Percentiles rank a stretch among this genome's conserved stretches.
Conservation (phyloP, 805 yeast species). For the Saccharomyces eubayanus region DNA sequence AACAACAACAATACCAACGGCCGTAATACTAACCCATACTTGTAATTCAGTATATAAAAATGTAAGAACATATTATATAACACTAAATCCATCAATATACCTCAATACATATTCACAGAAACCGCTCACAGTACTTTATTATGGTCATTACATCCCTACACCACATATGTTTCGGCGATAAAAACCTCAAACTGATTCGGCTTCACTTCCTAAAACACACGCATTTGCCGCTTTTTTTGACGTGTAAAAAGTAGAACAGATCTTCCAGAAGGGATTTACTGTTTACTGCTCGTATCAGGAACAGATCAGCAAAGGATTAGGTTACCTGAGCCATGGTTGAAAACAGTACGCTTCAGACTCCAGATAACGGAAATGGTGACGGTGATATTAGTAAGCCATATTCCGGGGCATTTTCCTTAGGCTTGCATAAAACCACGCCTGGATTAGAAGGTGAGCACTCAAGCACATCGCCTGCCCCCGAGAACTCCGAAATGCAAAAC, state of each 20-base stretch:
- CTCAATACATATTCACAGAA: neutral
- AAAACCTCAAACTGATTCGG: neutral
- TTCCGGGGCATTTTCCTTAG: neutral
- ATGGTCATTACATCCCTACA: neutral
- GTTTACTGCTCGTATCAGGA: neutral
- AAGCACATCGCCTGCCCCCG: conserved; percentile 1
- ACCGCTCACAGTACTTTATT: neutral
- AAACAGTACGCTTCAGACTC: neutral
- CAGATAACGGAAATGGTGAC: neutral
- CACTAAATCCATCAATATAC: neutral
- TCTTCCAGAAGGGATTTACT: neutral
- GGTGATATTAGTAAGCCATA: neutral
- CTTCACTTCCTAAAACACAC: neutral
- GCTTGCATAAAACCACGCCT: neutral
- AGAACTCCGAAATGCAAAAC: conserved; percentile 2
- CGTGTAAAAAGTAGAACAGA: neutral
- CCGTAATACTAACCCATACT: conserved; percentile 10
- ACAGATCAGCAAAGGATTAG: neutral
- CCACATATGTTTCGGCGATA: neutral
- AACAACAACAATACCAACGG: conserved; percentile 2
- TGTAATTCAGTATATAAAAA: conserved; percentile 3
- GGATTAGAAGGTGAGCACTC: neutral
- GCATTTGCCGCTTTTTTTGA: neutral
- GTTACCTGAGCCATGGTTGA: neutral
- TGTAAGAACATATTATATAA: neutral